These are phyloP conservation scores for Rhodocollybia butyracea DNA, from an alignment of 768 basidiomycete genomes.

Conservation along the genomic window DNA sequence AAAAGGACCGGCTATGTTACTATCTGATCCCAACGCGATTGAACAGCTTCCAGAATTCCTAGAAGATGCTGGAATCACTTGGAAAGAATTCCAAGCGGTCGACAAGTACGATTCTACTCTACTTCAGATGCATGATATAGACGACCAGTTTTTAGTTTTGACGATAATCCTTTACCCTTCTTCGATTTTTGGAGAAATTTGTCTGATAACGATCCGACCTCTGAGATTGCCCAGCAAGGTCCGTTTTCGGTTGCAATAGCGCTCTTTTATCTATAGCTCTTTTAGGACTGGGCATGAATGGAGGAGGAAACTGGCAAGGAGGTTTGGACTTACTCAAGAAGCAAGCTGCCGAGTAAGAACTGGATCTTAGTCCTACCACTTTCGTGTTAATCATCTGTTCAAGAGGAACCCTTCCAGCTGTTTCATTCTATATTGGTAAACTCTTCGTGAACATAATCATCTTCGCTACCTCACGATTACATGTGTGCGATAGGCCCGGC, in stretches of 20 bases:
- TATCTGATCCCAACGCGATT: neutral
- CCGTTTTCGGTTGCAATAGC: neutral
- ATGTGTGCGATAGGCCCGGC: neutral
- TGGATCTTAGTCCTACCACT: neutral
- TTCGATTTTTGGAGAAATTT: slow-evolving; percentile 3
- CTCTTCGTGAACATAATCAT: neutral
- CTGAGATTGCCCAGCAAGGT: slow-evolving; percentile 5
- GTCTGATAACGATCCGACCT: neutral
- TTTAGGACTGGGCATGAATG: slow-evolving; percentile 5
- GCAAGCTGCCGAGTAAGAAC: slow-evolving; percentile 4
- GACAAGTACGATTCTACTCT: neutral
- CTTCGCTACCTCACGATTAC: neutral
- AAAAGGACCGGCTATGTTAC: no score
- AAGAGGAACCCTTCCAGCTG: slow-evolving; percentile 7
- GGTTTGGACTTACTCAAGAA: slow-evolving; percentile 6
- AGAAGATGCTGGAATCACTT: slow-evolving; percentile 3
- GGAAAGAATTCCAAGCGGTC: slow-evolving; percentile 7
- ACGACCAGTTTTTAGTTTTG: neutral
- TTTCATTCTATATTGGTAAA: slow-evolving; percentile 8
- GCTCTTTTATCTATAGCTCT: neutral
- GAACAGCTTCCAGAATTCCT: slow-evolving; percentile 5
- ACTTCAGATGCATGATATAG: neutral
- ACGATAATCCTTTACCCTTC: slow-evolving; percentile 3
- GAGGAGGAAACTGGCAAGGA: slow-evolving; percentile 9
- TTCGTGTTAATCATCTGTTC: neutral